Base-by-base conservation (phyloP, 1,284 basidiomycete species). In the Wolfiporia cocos region DNA sequence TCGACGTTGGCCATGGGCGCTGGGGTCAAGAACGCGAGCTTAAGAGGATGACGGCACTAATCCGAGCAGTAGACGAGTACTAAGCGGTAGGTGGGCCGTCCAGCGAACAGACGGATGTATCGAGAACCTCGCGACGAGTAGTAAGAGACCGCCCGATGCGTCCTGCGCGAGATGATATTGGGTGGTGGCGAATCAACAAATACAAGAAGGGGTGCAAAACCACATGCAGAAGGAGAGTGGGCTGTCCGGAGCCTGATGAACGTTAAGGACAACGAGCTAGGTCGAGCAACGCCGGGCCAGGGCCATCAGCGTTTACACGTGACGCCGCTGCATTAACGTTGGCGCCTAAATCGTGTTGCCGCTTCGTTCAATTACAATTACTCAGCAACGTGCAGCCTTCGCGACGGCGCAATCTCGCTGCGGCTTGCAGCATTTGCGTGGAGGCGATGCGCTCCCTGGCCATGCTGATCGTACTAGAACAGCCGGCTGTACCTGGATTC, bases 41-140 rank as follows among this genome's bases (percentile, higher is more conserved):
- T 14, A 39, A 15, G 52, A 49, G n/a, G 49, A 46, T 47, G 50
- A 49, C n/a, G 14, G 14, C 9, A 14, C 17, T n/a, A n/a, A 35
- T 30, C 41, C 12, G 26, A 24, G 37, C 23, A n/a, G 14, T 23
- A 14, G 26, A 34, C 7, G 22, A 12, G 20, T 6, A 10, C 11
- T 7, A 34, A 34, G 9, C 11, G 7, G 17, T 7, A 15, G 20
- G 22, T 12, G 15, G n/a, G n/a, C n/a, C n/a, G n/a, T n/a, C n/a
- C n/a, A n/a, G n/a, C n/a, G n/a, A n/a, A n/a, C n/a, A n/a, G n/a
- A n/a, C n/a, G n/a, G n/a, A n/a, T n/a, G n/a, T 39, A 18, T 30
- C 31, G 22, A 34, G 28, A 37, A 18, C 18, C 21, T 33, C 10
- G n/a, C 10, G 20, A 15, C 19, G 23, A 14, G 24, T 14, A 20